These are phyloP conservation scores for Ascomycota sp. DNA, from an alignment of 2,329 filamentous ascomycete genomes.

Conservation along the genomic window DNA sequence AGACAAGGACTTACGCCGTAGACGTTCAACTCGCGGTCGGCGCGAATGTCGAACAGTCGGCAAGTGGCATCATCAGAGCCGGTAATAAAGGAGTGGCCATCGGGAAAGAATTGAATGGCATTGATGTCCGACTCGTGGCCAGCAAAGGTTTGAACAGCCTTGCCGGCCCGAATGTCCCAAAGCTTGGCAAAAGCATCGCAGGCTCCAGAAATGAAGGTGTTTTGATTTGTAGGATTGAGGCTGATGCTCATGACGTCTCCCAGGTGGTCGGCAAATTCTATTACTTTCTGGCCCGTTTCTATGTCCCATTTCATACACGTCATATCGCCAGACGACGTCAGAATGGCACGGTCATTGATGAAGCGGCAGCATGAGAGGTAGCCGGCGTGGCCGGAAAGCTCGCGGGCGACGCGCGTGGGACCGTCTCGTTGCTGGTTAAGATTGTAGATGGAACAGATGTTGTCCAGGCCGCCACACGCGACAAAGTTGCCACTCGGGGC, in stretches of 20 bases:
- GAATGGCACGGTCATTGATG: slow-evolving; percentile 91
- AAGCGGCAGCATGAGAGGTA: slow-evolving; percentile 97
- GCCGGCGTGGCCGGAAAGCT: slow-evolving; percentile 88
- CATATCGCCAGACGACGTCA: slow-evolving; percentile 97
- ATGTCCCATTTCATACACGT: slow-evolving; percentile 99
- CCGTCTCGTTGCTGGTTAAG: slow-evolving; percentile 83
- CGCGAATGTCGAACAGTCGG: slow-evolving; percentile 90
- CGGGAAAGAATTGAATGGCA: slow-evolving; percentile 97
- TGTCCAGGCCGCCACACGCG: slow-evolving; percentile 92
- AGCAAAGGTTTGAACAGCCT: slow-evolving; percentile 95
- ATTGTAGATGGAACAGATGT: slow-evolving; percentile 99
- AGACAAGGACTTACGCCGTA: slow-evolving; percentile 46
- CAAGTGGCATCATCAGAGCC: slow-evolving; percentile 95
- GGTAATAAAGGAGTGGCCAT: slow-evolving; percentile 93
- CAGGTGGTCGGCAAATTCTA: slow-evolving; percentile 92
- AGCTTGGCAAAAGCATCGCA: slow-evolving; percentile 97
- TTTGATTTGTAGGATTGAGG: slow-evolving; percentile 96
- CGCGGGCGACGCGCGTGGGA: slow-evolving; percentile 85
- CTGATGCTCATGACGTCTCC: slow-evolving; percentile 99
- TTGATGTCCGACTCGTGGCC: slow-evolving; percentile 98
- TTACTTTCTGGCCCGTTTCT: slow-evolving; percentile 88
- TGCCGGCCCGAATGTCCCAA: slow-evolving; percentile 95
- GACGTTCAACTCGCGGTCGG: slow-evolving; percentile 56
- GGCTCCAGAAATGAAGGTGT: slow-evolving; percentile 96
- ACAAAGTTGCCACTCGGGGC: slow-evolving; percentile 96